These are phyloP conservation scores for Whalleya microplaca DNA, from an alignment of 2,329 filamentous ascomycete genomes.

Conservation along the genomic window DNA sequence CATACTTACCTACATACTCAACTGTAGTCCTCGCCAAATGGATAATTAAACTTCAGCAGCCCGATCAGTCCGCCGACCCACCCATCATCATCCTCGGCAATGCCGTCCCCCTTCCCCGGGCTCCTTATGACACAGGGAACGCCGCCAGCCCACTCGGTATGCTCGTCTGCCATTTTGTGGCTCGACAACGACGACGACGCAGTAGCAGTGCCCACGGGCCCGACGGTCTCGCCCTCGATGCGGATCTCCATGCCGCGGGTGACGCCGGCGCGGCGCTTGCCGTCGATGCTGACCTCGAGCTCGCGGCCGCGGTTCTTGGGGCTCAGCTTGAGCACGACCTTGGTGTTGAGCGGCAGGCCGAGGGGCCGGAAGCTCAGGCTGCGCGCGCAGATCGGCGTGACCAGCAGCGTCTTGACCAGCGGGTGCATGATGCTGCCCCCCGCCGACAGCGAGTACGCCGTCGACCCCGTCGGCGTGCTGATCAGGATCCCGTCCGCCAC, in stretches of 20 bases:
- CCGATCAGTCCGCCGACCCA: conserved; percentile 97
- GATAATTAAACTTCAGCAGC: conserved; percentile 95
- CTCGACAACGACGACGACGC: no score
- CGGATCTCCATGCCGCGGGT: conserved; percentile 81
- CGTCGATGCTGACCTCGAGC: conserved; percentile 80
- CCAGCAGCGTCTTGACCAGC: conserved; percentile 81
- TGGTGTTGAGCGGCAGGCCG: conserved; percentile 83
- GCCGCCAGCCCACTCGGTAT: conserved; percentile 54
- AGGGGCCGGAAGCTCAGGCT: conserved; percentile 91
- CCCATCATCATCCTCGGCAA: conserved; percentile 75
- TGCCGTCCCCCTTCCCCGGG: conserved; percentile 47
- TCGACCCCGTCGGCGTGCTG: conserved; percentile 91
- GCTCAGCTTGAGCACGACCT: conserved; percentile 80
- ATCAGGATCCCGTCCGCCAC: conserved; percentile 95
- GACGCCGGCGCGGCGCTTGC: conserved; percentile 69
- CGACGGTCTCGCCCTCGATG: conserved; percentile 84
- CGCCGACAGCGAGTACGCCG: conserved; percentile 90
- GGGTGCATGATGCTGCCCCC: conserved; percentile 95
- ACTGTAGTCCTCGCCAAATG: conserved; percentile 66
- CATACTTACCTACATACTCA: no score
- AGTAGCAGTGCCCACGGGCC: conserved; percentile 40
- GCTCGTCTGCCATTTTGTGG: background rate
- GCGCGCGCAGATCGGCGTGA: conserved; percentile 93
- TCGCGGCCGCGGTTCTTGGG: conserved; percentile 77
- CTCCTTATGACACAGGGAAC: conserved; percentile 88